These are phyloP conservation scores for Neurospora hispaniola DNA, from an alignment of 495 filamentous ascomycete species.

Conservation along the genomic window DNA sequence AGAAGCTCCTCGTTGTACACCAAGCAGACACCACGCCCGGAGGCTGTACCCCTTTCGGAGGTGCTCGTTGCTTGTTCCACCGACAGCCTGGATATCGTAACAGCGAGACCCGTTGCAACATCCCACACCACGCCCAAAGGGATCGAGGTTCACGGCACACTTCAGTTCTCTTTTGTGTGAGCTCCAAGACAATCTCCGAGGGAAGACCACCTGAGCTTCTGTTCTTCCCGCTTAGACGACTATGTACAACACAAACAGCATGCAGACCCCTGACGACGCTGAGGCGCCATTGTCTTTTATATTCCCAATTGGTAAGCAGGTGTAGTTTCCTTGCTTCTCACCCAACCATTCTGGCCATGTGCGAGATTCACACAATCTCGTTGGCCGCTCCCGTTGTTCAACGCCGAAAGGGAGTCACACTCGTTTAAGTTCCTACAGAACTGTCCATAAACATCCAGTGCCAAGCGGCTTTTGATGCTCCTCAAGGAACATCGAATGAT, in stretches of 20 bases:
- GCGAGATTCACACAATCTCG: conserved; percentile 23
- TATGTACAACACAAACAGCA: conserved; percentile 19
- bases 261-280: conserved; percentile 36
- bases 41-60: background rate
- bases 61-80: background rate
- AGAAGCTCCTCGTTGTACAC: background rate
- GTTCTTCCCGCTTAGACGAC: conserved; percentile 6
- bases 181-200: background rate
- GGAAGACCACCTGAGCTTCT: background rate
- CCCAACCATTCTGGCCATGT: conserved; percentile 39
- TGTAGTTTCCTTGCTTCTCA: conserved; percentile 16
- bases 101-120: background rate
- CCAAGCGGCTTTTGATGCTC: conserved; percentile 9
- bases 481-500: background rate
- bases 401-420: background rate
- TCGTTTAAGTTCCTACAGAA: conserved; percentile 4
- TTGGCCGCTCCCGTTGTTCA: conserved; percentile 22
- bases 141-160: background rate
- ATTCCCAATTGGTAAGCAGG: conserved; percentile 38
- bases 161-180: background rate
- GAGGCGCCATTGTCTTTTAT: conserved; percentile 32
- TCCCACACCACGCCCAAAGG: background rate
- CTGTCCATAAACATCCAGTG: conserved; percentile 13
- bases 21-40: background rate
- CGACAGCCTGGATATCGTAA: background rate